These are phyloP conservation scores for Citrus unshiu DNA, from an alignment of 345 rosid genomes.

Conservation along the genomic window DNA sequence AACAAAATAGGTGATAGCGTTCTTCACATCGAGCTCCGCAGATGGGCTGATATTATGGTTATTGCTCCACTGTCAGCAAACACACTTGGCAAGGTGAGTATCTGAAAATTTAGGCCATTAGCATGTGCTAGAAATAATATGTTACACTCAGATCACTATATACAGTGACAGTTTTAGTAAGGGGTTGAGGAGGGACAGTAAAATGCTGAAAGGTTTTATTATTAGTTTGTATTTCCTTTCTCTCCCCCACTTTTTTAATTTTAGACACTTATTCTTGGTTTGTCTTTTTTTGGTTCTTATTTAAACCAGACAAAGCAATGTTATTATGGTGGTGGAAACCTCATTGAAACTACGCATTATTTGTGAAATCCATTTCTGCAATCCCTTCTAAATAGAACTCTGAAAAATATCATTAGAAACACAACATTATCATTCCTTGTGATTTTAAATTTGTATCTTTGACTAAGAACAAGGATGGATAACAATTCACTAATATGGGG, in stretches of 20 bases:
- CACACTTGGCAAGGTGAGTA: conserved; percentile 79
- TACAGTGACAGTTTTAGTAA: too few species aligned
- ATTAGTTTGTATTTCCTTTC: neutral
- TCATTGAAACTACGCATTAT: too few species aligned
- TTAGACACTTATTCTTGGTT: neutral
- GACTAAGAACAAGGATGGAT: too few species aligned
- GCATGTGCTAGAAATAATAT: neutral
- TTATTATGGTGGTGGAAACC: too few species aligned
- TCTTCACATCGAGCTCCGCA: conserved; percentile 85
- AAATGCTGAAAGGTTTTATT: neutral
- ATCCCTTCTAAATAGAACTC: neutral
- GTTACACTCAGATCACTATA: neutral
- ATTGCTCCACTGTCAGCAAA: conserved; percentile 93
- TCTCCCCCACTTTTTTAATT: neutral
- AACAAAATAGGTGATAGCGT: conserved; percentile 77
- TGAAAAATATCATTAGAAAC: neutral
- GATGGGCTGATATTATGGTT: conserved; percentile 95
- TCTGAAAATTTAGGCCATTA: neutral
- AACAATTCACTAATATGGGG: neutral
- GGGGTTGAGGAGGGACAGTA: neutral
- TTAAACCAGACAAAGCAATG: neutral
- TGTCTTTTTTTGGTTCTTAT: too few species aligned
- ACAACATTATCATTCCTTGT: neutral
- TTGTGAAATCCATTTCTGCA: too few species aligned
- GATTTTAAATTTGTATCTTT: neutral